Evolutionary conservation across 768 basidiomycete species (phyloP).

Genomic region (Boletus reticulatus): DNA sequence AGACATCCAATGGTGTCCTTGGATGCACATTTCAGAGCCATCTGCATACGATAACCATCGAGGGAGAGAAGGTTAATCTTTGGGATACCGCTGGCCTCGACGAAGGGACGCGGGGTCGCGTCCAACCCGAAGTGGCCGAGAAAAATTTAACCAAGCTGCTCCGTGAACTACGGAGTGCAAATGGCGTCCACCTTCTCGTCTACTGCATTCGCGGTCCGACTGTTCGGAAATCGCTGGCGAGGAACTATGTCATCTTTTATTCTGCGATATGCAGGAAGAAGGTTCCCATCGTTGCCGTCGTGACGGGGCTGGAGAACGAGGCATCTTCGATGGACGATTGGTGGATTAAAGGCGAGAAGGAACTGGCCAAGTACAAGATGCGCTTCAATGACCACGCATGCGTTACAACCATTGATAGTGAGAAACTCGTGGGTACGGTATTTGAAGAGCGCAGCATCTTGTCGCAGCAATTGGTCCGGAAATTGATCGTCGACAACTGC

Average conservation of each 20-base stretch:
- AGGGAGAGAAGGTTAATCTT: conserved; percentile 15
- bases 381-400: conserved; percentile 41
- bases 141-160: conserved; percentile 29
- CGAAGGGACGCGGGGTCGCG: conserved; percentile 24
- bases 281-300: conserved; percentile 31
- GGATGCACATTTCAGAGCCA: conserved; percentile 38
- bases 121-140: conserved; percentile 26
- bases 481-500: conserved; percentile 23
- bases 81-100: conserved; percentile 36
- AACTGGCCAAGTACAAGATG: conserved; percentile 34
- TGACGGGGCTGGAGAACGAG: conserved; percentile 35
- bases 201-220: conserved; percentile 34
- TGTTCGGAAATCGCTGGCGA: conserved; percentile 23
- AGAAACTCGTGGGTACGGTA: conserved; percentile 8
- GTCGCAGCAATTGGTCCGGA: conserved; percentile 22
- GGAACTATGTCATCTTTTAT: conserved; percentile 32
- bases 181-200: conserved; percentile 31
- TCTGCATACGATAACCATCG: conserved; percentile 21
- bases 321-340: conserved; percentile 33
- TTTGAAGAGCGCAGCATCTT: conserved; percentile 17
- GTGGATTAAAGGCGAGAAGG: conserved; percentile 36
- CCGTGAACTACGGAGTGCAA: conserved; percentile 25
- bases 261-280: conserved; percentile 31
- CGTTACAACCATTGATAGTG: conserved; percentile 35
- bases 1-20: conserved; percentile 27